These are phyloP conservation scores for Martensiomyces pterosporus DNA, from an alignment of 192 early-diverging fungal species.

Conservation along the genomic window DNA sequence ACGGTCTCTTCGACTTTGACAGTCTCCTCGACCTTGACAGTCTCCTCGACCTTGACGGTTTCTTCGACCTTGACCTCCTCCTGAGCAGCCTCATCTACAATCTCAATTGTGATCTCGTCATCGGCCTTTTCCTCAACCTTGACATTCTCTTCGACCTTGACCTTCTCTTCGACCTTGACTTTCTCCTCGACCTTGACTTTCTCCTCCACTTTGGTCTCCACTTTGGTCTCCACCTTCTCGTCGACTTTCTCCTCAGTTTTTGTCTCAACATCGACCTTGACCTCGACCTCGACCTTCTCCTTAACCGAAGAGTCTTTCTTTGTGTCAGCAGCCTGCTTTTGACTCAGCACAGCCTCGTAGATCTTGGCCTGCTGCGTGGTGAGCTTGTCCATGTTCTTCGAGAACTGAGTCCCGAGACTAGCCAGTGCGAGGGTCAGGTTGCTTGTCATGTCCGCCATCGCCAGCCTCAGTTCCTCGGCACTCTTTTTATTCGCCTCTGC, in stretches of 20 bases:
- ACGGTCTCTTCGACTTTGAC: neutral
- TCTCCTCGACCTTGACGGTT: slow-evolving; percentile 5
- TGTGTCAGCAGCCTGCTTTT: slow-evolving; percentile 6
- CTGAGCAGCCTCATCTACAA: neutral
- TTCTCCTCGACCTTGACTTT: neutral
- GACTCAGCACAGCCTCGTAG: slow-evolving; percentile 17
- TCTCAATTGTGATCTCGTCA: neutral
- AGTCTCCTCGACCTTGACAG: slow-evolving; percentile 6
- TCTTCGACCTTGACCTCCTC: slow-evolving; percentile 7
- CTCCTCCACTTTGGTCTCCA: neutral
- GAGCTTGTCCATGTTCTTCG: slow-evolving; percentile 45
- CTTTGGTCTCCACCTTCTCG: neutral
- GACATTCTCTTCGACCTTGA: slow-evolving; percentile 2
- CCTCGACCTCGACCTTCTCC: neutral
- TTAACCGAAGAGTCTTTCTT: neutral
- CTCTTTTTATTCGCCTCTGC: slow-evolving; percentile 5
- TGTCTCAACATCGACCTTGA: neutral
- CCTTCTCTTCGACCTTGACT: slow-evolving; percentile 1
- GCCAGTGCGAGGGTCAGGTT: slow-evolving; percentile 42
- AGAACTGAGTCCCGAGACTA: slow-evolving; percentile 42
- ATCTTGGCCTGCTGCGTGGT: slow-evolving; percentile 37
- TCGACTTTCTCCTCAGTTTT: neutral
- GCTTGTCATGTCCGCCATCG: slow-evolving; percentile 35
- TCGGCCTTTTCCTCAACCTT: slow-evolving; percentile 5
- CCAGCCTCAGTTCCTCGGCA: slow-evolving; percentile 34